These are phyloP conservation scores for Didymella glomerata DNA, from an alignment of 2,329 filamentous ascomycete genomes.

Conservation along the genomic window DNA sequence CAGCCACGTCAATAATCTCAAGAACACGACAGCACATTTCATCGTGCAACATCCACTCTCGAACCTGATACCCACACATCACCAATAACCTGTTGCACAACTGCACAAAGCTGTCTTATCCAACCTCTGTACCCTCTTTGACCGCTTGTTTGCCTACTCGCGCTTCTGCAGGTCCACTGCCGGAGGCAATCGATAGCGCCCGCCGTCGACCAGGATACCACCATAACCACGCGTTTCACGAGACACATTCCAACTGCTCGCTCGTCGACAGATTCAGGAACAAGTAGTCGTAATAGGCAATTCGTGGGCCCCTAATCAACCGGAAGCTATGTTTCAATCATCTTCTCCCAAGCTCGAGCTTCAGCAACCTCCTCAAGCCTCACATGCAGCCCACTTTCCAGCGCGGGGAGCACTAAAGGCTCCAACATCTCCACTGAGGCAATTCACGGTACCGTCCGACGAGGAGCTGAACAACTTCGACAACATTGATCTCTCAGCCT, in stretches of 20 bases:
- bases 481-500: constrained; percentile 44
- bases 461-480: constrained; percentile 39
- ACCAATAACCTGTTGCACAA: constrained; percentile 27
- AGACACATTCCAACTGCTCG: constrained; percentile 31
- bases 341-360: constrained; percentile 31
- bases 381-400: constrained; percentile 44
- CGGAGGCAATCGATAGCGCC: constrained; percentile 25
- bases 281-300: constrained; percentile 31
- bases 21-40: constrained; percentile 27
- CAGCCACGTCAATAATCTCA: constrained; percentile 28
- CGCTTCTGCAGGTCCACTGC: constrained; percentile 18
- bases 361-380: constrained; percentile 34
- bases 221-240: constrained; percentile 38
- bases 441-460: constrained; percentile 33
- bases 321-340: constrained; percentile 33
- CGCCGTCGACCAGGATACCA: constrained; percentile 28
- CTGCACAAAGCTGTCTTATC: constrained; percentile 18
- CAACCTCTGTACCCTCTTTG: constrained; percentile 22
- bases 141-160: constrained; percentile 21
- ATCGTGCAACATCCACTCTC: constrained; percentile 25
- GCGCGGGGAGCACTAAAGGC: constrained; percentile 33
- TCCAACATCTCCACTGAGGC: constrained; percentile 33
- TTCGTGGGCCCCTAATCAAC: constrained; percentile 33
- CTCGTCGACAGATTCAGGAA: constrained; percentile 24
- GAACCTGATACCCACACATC: constrained; percentile 11